A percentile compares a stretch with the other conserved stretches of the same genome.
These are phyloP conservation scores for Cicer cuneatum DNA, from an alignment of 306 rosid genomes.

Conservation along the genomic window DNA sequence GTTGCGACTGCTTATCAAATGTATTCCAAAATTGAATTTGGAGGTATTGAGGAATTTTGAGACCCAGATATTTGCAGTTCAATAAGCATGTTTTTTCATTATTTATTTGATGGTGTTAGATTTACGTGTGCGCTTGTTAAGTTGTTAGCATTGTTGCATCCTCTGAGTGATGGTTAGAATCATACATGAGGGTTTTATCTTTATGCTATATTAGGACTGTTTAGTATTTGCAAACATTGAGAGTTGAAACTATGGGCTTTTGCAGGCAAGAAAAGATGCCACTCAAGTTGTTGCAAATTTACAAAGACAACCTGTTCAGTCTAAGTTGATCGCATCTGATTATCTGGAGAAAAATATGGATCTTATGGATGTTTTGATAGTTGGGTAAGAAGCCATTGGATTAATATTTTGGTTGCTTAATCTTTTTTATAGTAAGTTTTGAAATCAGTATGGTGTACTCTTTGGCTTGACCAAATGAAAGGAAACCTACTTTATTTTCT, in stretches of 20 bases:
- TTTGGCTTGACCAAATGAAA: constrained; percentile 39
- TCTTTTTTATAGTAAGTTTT: constrained; percentile 37
- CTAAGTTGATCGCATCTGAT: constrained; percentile 94
- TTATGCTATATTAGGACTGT: constrained; percentile 24
- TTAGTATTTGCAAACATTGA: constrained; percentile 39
- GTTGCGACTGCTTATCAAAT: constrained; percentile 70
- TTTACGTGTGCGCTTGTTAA: constrained; percentile 10
- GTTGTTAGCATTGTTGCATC: constrained; percentile 34
- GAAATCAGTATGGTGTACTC: constrained; percentile 24
- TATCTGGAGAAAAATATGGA: constrained; percentile 87
- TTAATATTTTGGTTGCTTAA: constrained; percentile 19
- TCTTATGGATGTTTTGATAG: constrained; percentile 76
- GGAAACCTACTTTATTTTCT: not conserved
- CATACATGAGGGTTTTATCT: constrained; percentile 20
- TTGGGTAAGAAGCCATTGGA: constrained; percentile 66
- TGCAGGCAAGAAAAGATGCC: constrained; percentile 94
- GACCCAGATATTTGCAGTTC: constrained; percentile 14
- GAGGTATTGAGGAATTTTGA: constrained; percentile 63
- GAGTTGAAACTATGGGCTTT: constrained; percentile 36
- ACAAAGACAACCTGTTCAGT: constrained; percentile 94
- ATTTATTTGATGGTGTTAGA: not conserved
- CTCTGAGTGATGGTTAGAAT: constrained; percentile 24
- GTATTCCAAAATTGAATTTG: constrained; percentile 89
- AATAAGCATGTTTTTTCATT: constrained; percentile 1
- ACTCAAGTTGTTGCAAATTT: constrained; percentile 98